Evolutionary conservation across 345 rosid species (phyloP).

Genomic region (Melaleuca quinquenervia): DNA sequence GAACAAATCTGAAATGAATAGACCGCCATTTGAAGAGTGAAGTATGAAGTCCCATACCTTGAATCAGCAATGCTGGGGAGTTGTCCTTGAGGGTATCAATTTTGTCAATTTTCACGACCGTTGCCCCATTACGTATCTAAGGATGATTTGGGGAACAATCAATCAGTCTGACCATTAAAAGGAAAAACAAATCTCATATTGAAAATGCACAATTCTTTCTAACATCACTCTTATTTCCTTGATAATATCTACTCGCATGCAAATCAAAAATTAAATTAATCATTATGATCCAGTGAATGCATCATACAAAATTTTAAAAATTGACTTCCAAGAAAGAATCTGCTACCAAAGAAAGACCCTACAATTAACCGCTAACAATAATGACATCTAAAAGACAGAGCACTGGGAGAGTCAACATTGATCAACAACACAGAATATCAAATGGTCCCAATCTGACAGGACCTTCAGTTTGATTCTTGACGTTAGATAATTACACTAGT

Average conservation of each 20-base stretch:
- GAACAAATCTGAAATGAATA: not conserved
- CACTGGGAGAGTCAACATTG: not conserved
- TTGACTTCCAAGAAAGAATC: not conserved
- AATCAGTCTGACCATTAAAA: not conserved
- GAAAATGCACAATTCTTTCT: not conserved
- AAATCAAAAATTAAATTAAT: not conserved
- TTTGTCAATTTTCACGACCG: slow-evolving; percentile 82
- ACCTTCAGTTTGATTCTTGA: not conserved
- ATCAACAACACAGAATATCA: not conserved
- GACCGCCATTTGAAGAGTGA: not conserved
- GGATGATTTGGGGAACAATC: not conserved
- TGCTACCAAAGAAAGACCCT: not conserved
- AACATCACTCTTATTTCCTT: not conserved
- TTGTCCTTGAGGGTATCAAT: slow-evolving; percentile 52
- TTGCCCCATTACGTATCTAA: slow-evolving; percentile 80
- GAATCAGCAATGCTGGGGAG: slow-evolving; percentile 77
- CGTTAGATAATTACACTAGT: not conserved
- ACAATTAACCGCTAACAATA: not conserved
- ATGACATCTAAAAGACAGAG: not conserved
- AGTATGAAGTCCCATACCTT: slow-evolving; percentile 29
- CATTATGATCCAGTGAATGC: not conserved
- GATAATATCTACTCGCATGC: not conserved
- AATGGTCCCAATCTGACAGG: not conserved
- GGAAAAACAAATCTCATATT: not conserved
- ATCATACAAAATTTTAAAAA: not conserved